Conservation (phyloP, 75 land plant genomes). For the Pseudotsuga menziesii region DNA sequence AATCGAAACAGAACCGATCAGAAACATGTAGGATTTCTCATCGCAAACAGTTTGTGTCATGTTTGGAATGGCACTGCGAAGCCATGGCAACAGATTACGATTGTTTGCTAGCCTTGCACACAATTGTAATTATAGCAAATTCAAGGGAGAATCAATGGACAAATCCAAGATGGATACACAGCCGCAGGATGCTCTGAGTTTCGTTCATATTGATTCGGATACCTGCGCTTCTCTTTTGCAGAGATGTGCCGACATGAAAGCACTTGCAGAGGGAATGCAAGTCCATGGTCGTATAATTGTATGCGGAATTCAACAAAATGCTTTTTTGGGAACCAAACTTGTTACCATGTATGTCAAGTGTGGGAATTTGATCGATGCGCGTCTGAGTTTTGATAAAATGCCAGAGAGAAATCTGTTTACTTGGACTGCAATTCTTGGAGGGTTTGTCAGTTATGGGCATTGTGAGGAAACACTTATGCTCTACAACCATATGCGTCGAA, state of each 20-base stretch:
- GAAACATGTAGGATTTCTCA: too few relatives aligned
- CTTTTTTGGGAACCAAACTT: neutral
- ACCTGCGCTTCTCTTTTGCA: neutral
- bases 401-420: neutral
- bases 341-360: slow-evolving; percentile 28
- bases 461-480: neutral
- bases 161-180: too few relatives aligned
- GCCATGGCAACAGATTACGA: too few relatives aligned
- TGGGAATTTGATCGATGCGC: slow-evolving; percentile 7
- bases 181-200: neutral
- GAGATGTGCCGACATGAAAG: neutral
- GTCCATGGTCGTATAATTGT: too few relatives aligned
- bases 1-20: too few relatives aligned
- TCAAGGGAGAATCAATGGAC: too few relatives aligned
- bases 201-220: neutral
- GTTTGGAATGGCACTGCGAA: too few relatives aligned
- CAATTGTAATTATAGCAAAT: too few relatives aligned
- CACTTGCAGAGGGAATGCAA: neutral
- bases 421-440: slow-evolving; percentile 7
- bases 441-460: neutral
- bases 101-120: too few relatives aligned
- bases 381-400: slow-evolving; percentile 10
- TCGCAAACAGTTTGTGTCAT: too few relatives aligned
- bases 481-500: neutral
- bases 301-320: too few relatives aligned